Evolutionary conservation across 805 yeast genomes (phyloP), one percentile per base, ranked within the genome.

Genomic region (Candida verbasci): DNA sequence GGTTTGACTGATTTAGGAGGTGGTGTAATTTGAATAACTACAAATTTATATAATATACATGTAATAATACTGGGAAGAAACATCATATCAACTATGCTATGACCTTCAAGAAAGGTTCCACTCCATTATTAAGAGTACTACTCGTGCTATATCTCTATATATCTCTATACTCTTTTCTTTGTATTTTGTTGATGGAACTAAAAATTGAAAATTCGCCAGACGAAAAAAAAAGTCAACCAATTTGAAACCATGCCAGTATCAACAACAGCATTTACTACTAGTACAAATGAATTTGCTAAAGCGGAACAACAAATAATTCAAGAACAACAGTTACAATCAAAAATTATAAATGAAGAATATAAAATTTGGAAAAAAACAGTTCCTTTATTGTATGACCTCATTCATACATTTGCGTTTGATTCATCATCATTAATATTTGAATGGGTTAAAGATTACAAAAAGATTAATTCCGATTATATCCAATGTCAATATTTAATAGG

Each of bases 361-460:
- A 70, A 70, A 46, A 63, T 80, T 40, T 86, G 96, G 96, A 86
- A 86, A 55, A 85, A 86, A 50, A 75, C 91, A 2, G 81, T 84
- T 10, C 95, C 94, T 3, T 65, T 84, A 45, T 64, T 86, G 41
- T 86, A 86, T 57, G 85, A 81, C 47, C 73, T 82, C 43, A 65
- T 86, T 31, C 80, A 83, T 43, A 82, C 93, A 3, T 74, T 73
- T 32, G 78, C 82, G 7, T 62, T 80, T 17, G 72, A 77, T 35
- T 80, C 80, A 75, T 94, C 95, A 1, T 76, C 86, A 11, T 59
- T 85, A 41, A 68, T 88, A 0, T 72, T 83, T 12, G 76, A 80
- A 45, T 84, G 87, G 78, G 62, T 83, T 24, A 82, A 84, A 1
- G 73, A 50, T 18, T 64, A 58, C 45, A 51, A 49, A 12, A 52